These are phyloP conservation scores for Colletotrichum orchidophilum DNA, from an alignment of 2,329 filamentous ascomycete species.

Conservation along the genomic window DNA sequence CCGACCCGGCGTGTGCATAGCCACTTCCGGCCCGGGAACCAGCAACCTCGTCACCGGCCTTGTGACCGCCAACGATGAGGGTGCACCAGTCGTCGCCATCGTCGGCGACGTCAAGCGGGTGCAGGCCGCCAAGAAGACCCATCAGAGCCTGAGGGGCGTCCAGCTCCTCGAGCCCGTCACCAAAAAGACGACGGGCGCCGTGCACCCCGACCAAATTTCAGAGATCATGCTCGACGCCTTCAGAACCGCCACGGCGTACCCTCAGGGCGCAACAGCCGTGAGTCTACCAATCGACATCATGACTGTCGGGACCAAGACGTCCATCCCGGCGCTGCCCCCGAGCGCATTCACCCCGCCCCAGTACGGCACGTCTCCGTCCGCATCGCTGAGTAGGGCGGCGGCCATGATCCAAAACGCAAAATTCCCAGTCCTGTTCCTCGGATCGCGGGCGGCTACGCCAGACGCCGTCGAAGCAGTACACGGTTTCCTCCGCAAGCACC, in stretches of 20 bases:
- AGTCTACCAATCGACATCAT: slow-evolving; percentile 56
- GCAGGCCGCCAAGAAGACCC: slow-evolving; percentile 55
- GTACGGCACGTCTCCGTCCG: slow-evolving; percentile 48
- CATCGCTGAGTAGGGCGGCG: slow-evolving; percentile 45
- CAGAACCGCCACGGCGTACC: slow-evolving; percentile 49
- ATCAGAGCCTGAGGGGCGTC: slow-evolving; percentile 55
- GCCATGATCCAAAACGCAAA: slow-evolving; percentile 44
- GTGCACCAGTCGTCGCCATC: slow-evolving; percentile 57
- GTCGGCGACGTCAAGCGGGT: slow-evolving; percentile 55
- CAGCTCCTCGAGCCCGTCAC: slow-evolving; percentile 54
- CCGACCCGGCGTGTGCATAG: slow-evolving; percentile 55
- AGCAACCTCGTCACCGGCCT: slow-evolving; percentile 57
- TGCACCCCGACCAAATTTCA: slow-evolving; percentile 57
- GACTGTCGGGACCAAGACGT: slow-evolving; percentile 45
- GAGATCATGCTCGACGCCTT: slow-evolving; percentile 58
- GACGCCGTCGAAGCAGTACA: slow-evolving; percentile 52
- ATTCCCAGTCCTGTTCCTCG: slow-evolving; percentile 56
- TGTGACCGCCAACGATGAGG: slow-evolving; percentile 57
- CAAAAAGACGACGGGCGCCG: slow-evolving; percentile 52
- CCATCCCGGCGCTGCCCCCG: slow-evolving; percentile 47
- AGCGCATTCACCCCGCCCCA: slow-evolving; percentile 50
- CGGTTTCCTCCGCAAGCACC: slow-evolving; percentile 49
- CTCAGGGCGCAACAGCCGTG: slow-evolving; percentile 53
- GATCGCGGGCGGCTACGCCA: slow-evolving; percentile 51
- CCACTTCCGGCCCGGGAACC: slow-evolving; percentile 57